Evolutionary conservation across 169 alveolate genomes (phyloP), one percentile per base, ranked within the genome.

Genomic region (Besnoitia besnoiti): DNA sequence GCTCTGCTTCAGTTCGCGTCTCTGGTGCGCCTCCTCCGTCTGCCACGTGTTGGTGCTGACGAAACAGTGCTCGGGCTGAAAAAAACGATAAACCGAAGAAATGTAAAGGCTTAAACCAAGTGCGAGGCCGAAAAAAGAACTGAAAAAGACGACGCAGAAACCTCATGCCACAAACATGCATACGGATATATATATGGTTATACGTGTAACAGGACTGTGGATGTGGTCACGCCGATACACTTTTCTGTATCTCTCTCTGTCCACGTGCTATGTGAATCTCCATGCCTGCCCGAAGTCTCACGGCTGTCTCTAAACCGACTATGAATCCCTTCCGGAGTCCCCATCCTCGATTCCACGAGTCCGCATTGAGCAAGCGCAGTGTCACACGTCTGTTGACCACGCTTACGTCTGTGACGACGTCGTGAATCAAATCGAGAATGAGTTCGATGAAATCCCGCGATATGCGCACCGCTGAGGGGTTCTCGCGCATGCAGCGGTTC

Each of bases 61-160:
- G n/a, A 35, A 73, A 42, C 82, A 73, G n/a, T n/a, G 40, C n/a
- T 73, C 82, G 12, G 82, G 82, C 82, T 73, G 82, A 73, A 19
- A 51, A 51, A 24, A 16, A n/a, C n/a, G n/a, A n/a, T n/a, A n/a
- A n/a, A n/a, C 67, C 12, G 67, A 55, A 55, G 27, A 55, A 55
- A 55, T 1, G 27, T 21, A 55, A 16, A 55, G 33, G n/a, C n/a
- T n/a, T n/a, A 19, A 19, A 3, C 30, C 67, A 19, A 3, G n/a
- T 1, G 67, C 5, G 3, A 55, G 12, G 5, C 67, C 33, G 3
- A 55, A 7, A 49, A 49, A 49, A 49, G 59, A 49, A 7, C 7
- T 16, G 16, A 49, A 7, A 49, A 16, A 49, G 16, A 49, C 59
- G 24, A 7, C 59, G 59, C 59, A 49, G 67, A 55, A 55, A 10